Conservation (phyloP, 768 basidiomycete genomes). For the Auricularia cornea region DNA sequence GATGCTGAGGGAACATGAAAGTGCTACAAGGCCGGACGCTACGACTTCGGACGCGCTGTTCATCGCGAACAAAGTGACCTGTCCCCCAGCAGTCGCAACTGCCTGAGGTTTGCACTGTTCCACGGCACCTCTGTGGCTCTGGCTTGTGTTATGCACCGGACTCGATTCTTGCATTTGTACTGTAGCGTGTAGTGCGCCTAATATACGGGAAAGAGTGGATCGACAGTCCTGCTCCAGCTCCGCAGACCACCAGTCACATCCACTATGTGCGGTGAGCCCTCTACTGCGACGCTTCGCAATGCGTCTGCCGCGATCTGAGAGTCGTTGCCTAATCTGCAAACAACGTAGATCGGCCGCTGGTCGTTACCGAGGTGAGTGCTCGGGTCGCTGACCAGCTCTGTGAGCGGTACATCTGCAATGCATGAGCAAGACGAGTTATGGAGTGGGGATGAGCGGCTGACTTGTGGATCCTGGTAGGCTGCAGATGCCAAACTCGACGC, state of each 20-base stretch:
- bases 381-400: slow-evolving; percentile 55
- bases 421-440: not conserved
- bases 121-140: too few relatives aligned
- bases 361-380: slow-evolving; percentile 26
- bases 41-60: not conserved
- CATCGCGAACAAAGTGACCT: not conserved
- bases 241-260: slow-evolving; percentile 77
- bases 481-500: slow-evolving; percentile 80
- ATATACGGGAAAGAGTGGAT: slow-evolving; percentile 74
- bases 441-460: slow-evolving; percentile 27
- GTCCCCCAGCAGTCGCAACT: too few relatives aligned
- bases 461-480: slow-evolving; percentile 66
- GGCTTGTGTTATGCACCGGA: too few relatives aligned
- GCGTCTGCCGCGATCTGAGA: slow-evolving; percentile 79
- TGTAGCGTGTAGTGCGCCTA: slow-evolving; percentile 18
- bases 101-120: too few relatives aligned
- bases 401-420: slow-evolving; percentile 55
- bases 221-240: slow-evolving; percentile 71
- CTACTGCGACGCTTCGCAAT: slow-evolving; percentile 26
- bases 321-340: slow-evolving; percentile 90
- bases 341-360: slow-evolving; percentile 37
- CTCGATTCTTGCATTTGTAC: too few relatives aligned
- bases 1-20: not conserved
- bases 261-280: slow-evolving; percentile 33
- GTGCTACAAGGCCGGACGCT: not conserved